A percentile compares a stretch with the other conserved stretches of the same genome.
These are phyloP conservation scores for Erodium maritimum DNA, from an alignment of 345 rosid species.

Conservation along the genomic window DNA sequence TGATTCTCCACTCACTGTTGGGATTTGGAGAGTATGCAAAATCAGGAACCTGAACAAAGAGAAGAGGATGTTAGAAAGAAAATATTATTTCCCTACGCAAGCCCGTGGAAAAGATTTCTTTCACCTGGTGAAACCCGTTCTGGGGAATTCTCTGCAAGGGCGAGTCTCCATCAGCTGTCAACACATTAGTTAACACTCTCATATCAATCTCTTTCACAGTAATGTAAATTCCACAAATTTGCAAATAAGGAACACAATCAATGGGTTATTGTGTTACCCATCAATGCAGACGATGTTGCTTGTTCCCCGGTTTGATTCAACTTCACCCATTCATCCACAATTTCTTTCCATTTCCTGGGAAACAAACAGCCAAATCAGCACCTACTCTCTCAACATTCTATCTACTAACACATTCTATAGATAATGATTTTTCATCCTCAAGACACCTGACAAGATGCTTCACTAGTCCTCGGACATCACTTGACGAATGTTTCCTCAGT, in stretches of 20 bases:
- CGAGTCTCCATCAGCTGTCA: constrained; percentile 69
- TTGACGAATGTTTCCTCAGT: constrained; percentile 63
- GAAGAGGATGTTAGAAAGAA: constrained; percentile 30
- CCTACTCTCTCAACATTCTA: neutral
- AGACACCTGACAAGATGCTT: constrained; percentile 71
- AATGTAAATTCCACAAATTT: neutral
- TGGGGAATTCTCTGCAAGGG: constrained; percentile 63
- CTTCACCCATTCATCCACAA: constrained; percentile 87
- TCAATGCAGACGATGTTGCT: constrained; percentile 53
- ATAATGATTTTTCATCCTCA: neutral
- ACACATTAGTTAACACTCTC: constrained; percentile 3
- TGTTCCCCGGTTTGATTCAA: constrained; percentile 66
- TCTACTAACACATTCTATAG: constrained; percentile 2
- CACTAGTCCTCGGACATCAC: constrained; percentile 63
- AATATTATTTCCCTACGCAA: too few species aligned
- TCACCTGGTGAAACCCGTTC: constrained; percentile 73
- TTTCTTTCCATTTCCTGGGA: constrained; percentile 87
- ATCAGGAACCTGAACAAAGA: constrained; percentile 48
- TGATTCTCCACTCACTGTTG: constrained; percentile 48
- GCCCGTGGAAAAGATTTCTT: constrained; percentile 10
- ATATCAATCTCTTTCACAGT: neutral
- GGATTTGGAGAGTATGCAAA: constrained; percentile 58
- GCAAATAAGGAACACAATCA: neutral
- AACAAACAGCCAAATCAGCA: constrained; percentile 10
- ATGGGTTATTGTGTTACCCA: constrained; percentile 39